phyloP scores from a whole-genome alignment of 176 grass and related monocot species.

The Triticum turgidum region DNA sequence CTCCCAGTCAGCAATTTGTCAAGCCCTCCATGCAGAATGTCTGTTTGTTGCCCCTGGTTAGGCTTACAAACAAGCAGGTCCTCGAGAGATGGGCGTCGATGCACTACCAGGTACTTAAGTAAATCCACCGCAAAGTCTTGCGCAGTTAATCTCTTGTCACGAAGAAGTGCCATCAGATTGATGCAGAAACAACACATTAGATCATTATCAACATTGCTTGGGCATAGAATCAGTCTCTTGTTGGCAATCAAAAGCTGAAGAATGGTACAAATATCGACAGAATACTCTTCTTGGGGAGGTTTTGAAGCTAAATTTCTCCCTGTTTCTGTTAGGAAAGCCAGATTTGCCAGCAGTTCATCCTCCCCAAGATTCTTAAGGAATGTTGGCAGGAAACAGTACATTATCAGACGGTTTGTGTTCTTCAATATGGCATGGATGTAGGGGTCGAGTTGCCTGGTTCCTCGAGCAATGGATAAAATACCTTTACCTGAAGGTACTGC shows the following conservation, averaged over 20 bases:
- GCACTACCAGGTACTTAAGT: slow-evolving; percentile 87
- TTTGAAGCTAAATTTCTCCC: slow-evolving; percentile 57
- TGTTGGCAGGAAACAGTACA: slow-evolving; percentile 96
- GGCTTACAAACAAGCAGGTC: slow-evolving; percentile 79
- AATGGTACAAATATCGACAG: slow-evolving; percentile 86
- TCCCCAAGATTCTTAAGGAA: slow-evolving; percentile 88
- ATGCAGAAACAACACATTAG: slow-evolving; percentile 87
- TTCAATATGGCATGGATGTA: slow-evolving; percentile 97
- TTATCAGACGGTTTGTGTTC: slow-evolving; percentile 96
- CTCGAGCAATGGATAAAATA: slow-evolving; percentile 93
- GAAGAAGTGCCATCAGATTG: slow-evolving; percentile 88
- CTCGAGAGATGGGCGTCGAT: slow-evolving; percentile 80
- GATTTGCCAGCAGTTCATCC: slow-evolving; percentile 76
- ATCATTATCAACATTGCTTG: slow-evolving; percentile 93
- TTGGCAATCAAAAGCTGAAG: slow-evolving; percentile 92
- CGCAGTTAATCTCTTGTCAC: slow-evolving; percentile 79
- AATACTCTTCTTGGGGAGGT: slow-evolving; percentile 58
- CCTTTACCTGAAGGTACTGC: slow-evolving; percentile 82
- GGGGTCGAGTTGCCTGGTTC: slow-evolving; percentile 78
- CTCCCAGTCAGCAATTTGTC: slow-evolving; percentile 86
- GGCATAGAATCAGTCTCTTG: slow-evolving; percentile 89
- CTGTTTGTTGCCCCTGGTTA: slow-evolving; percentile 71
- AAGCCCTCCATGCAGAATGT: slow-evolving; percentile 87
- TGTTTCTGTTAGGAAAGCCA: slow-evolving; percentile 71
- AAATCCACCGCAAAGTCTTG: slow-evolving; percentile 78